A percentile compares a stretch with the other conserved stretches of the same genome.
Evolutionary conservation across 2,329 filamentous ascomycete genomes (phyloP).

Genomic region (Phialophora macrospora): DNA sequence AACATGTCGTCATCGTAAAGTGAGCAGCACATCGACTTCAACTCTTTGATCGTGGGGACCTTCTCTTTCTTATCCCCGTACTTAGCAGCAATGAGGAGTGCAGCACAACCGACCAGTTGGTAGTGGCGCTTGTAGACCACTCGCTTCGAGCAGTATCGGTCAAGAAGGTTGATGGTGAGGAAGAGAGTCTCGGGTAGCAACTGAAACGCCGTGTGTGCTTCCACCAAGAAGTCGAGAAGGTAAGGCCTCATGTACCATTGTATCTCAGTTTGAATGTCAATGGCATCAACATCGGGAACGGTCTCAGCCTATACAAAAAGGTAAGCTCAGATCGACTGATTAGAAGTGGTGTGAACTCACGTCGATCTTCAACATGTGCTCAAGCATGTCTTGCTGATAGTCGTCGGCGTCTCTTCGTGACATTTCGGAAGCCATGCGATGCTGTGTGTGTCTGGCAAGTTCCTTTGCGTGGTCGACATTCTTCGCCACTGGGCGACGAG

Average conservation of each 20-base stretch:
- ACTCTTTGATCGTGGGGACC: constrained; percentile 93
- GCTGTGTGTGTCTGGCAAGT: constrained; percentile 80
- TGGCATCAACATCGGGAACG: constrained; percentile 92
- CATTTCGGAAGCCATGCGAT: constrained; percentile 85
- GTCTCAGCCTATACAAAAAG: constrained; percentile 70
- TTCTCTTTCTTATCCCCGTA: constrained; percentile 98
- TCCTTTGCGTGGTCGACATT: constrained; percentile 77
- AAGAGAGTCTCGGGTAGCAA: constrained; percentile 94
- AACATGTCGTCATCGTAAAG: constrained; percentile 99
- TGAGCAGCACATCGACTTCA: constrained; percentile 99
- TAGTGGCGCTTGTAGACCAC: constrained; percentile 99
- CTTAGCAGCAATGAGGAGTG: constrained; percentile 94
- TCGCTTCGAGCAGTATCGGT: constrained; percentile 95
- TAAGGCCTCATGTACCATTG: constrained; percentile 99
- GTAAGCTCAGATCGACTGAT: constrained; percentile 32
- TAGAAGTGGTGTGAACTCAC: constrained; percentile 45
- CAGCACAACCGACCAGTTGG: constrained; percentile 94
- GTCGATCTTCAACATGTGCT: constrained; percentile 97
- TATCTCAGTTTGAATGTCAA: constrained; percentile 98
- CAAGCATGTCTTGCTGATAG: constrained; percentile 91
- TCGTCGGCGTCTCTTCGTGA: constrained; percentile 84
- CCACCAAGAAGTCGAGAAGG: constrained; percentile 95
- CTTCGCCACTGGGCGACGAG: constrained; percentile 55
- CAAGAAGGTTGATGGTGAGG: constrained; percentile 92
- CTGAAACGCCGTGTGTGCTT: constrained; percentile 93